Evolutionary conservation across 257 asterid species (phyloP).

Genomic region (Catharanthus roseus): DNA sequence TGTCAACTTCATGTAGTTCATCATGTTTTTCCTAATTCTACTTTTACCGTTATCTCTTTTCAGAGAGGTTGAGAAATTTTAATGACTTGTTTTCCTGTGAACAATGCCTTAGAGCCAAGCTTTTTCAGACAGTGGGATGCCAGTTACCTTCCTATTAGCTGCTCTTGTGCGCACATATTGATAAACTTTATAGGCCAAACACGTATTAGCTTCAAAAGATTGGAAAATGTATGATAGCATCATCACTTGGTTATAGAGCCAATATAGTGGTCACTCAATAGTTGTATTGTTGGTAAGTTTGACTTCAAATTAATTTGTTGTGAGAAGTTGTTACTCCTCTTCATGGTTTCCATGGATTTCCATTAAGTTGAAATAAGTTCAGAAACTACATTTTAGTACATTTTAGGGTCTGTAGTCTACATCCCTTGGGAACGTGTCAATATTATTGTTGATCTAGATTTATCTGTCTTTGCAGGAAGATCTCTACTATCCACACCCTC

Average conservation of each 20-base stretch:
- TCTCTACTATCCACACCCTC: constrained; percentile 93
- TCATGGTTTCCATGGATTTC: not conserved
- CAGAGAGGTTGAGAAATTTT: not conserved
- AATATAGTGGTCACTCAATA: not conserved
- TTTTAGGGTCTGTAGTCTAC: not conserved
- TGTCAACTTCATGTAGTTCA: not conserved
- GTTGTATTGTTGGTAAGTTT: not conserved
- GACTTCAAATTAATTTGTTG: not conserved
- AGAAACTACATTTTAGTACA: not conserved
- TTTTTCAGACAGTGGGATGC: not conserved
- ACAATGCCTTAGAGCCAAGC: not conserved
- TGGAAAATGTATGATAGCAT: not conserved
- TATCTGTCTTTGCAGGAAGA: constrained; percentile 67
- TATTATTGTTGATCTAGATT: not conserved
- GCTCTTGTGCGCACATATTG: not conserved
- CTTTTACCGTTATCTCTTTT: not conserved
- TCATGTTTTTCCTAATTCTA: not conserved
- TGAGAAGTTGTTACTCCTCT: not conserved
- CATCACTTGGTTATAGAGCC: not conserved
- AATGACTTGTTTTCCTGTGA: too few species aligned
- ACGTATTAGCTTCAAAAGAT: not conserved
- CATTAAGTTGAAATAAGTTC: not conserved
- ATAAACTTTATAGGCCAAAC: not conserved
- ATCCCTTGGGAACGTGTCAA: not conserved
- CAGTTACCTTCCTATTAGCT: not conserved